Conservation (phyloP, 2,329 filamentous ascomycete genomes). For the Pyricularia pennisetigena region DNA sequence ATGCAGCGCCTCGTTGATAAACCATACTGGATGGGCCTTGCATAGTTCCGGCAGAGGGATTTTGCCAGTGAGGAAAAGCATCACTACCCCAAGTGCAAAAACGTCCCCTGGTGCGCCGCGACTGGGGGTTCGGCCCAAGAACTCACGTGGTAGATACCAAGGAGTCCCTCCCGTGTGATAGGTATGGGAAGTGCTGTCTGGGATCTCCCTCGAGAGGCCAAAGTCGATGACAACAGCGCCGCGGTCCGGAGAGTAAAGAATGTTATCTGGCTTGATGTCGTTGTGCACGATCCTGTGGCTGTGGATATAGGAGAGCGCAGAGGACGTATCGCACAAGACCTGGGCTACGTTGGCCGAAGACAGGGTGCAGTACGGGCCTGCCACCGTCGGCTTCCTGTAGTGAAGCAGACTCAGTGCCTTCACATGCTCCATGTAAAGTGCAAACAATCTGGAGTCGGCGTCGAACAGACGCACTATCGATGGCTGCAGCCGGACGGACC, state of each 20-base stretch:
- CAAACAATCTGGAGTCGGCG: not conserved
- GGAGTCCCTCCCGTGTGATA: not conserved
- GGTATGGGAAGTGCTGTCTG: not conserved
- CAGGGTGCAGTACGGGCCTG: not conserved
- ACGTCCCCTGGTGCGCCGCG: not conserved
- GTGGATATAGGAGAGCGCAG: not conserved
- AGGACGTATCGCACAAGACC: not conserved
- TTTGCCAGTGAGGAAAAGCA: not conserved
- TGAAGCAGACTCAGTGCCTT: not conserved
- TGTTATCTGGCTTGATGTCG: not conserved
- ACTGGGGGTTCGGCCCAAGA: not conserved
- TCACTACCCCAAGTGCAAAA: not conserved
- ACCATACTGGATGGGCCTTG: no score
- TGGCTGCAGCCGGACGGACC: no score
- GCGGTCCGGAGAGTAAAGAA: not conserved
- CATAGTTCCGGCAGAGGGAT: not conserved
- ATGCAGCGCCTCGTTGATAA: no score
- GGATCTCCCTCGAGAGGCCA: not conserved
- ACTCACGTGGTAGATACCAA: not conserved
- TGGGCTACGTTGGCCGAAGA: not conserved
- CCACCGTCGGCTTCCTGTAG: not conserved
- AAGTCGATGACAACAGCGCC: constrained; percentile 3
- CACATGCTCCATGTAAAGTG: not conserved
- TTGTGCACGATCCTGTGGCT: not conserved
- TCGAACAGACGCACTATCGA: not conserved